A percentile compares a stretch with the other conserved stretches of the same genome.
Evolutionary conservation across 352 stramenopile species (phyloP).

Genomic region (Phytophthora cryptogea): DNA sequence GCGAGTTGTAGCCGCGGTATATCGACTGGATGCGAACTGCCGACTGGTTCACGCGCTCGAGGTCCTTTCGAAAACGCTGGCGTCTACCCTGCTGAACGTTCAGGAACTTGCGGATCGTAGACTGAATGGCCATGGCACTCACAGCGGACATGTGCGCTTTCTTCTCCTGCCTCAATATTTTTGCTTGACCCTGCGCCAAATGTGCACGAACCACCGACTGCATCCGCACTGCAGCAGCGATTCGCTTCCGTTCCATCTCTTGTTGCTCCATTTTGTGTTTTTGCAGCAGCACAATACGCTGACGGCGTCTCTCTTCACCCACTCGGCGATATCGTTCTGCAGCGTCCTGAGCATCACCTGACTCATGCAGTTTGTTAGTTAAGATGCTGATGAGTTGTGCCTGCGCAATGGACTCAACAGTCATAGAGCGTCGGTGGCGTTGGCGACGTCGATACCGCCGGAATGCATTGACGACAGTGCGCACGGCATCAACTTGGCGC

Average conservation of each 20-base stretch:
- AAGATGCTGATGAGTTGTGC: slow-evolving; percentile 52
- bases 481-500: slow-evolving; percentile 27
- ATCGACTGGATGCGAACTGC: slow-evolving; percentile 71
- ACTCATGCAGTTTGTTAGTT: slow-evolving; percentile 42
- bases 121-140: slow-evolving; percentile 73
- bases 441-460: slow-evolving; percentile 48
- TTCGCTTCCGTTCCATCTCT: slow-evolving; percentile 47
- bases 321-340: slow-evolving; percentile 51
- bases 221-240: slow-evolving; percentile 47
- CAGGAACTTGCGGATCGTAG: slow-evolving; percentile 62
- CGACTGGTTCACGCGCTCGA: slow-evolving; percentile 66
- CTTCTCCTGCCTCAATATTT: slow-evolving; percentile 43
- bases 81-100: slow-evolving; percentile 46
- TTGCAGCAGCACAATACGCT: slow-evolving; percentile 57
- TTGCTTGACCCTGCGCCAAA: slow-evolving; percentile 36
- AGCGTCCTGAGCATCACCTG: slow-evolving; percentile 18
- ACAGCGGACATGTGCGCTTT: slow-evolving; percentile 59
- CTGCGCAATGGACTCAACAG: slow-evolving; percentile 59
- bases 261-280: slow-evolving; percentile 59
- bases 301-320: slow-evolving; percentile 54
- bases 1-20: slow-evolving; percentile 67
- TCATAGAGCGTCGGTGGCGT: slow-evolving; percentile 56
- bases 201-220: slow-evolving; percentile 55
- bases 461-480: slow-evolving; percentile 49
- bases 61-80: slow-evolving; percentile 49